phyloP scores from a whole-genome alignment of 257 asterid species.

The Salvia splendens region DNA sequence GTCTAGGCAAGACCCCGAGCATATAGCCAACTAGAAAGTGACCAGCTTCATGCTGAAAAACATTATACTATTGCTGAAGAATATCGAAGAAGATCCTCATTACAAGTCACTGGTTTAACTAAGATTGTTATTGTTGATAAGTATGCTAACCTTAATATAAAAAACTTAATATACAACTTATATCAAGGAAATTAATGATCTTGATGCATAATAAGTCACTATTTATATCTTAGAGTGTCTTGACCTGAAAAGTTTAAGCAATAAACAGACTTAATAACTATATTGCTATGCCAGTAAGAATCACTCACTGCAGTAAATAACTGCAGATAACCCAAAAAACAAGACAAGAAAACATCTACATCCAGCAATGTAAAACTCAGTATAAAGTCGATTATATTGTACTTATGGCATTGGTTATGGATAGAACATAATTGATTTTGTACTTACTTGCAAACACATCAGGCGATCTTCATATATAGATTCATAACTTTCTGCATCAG shows the following conservation, averaged over 20 bases:
- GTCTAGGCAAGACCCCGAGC: conserved; percentile 69
- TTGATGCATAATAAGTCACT: neutral
- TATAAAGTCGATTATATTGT: neutral
- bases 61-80: neutral
- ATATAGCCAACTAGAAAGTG: conserved; percentile 75
- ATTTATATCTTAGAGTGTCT: neutral
- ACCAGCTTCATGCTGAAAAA: conserved; percentile 80
- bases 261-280: neutral
- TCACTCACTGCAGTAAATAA: neutral
- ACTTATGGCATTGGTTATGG: neutral
- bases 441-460: conserved; percentile 54
- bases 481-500: conserved; percentile 32
- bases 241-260: neutral
- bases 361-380: neutral
- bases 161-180: neutral
- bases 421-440: neutral
- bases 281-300: neutral
- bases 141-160: neutral
- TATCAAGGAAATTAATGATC: neutral
- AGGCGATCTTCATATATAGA: conserved; percentile 49
- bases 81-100: conserved; percentile 3
- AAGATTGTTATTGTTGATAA: neutral
- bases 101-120: neutral
- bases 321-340: neutral
- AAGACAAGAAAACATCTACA: neutral